phyloP scores from a whole-genome alignment of 208 protist species.

The Trichomonas vaginalis region DNA sequence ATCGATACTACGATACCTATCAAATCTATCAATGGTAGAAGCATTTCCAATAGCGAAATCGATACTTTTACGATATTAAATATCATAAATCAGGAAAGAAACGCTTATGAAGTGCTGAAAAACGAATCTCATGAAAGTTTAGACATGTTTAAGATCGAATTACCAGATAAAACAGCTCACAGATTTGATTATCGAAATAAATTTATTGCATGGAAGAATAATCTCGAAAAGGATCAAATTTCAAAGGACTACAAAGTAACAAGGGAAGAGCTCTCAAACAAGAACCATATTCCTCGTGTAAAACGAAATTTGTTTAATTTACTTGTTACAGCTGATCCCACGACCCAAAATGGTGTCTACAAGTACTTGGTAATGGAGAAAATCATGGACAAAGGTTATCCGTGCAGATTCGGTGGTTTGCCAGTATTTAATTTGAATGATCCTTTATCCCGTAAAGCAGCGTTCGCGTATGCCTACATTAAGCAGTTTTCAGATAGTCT shows the following conservation, averaged over 20 bases:
- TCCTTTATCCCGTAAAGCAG: neutral
- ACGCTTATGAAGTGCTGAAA: neutral
- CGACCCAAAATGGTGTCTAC: neutral
- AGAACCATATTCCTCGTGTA: neutral
- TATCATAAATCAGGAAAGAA: neutral
- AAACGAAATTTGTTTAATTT: neutral
- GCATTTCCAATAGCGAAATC: neutral
- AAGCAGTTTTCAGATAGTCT: neutral
- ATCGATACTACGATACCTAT: neutral
- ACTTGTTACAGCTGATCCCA: neutral
- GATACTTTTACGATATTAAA: neutral
- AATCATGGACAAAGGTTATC: neutral
- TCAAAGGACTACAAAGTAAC: neutral
- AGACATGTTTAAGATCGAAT: neutral
- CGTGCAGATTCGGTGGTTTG: neutral
- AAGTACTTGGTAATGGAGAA: neutral
- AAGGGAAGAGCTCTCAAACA: neutral
- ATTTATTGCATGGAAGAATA: neutral
- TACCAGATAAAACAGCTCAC: neutral
- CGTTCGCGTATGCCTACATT: neutral
- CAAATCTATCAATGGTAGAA: neutral
- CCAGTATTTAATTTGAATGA: neutral
- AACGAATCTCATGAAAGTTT: neutral
- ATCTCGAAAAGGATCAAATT: neutral
- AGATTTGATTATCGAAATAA: neutral